These are phyloP conservation scores for Pholiota conissans DNA, from an alignment of 768 basidiomycete species.

Conservation along the genomic window DNA sequence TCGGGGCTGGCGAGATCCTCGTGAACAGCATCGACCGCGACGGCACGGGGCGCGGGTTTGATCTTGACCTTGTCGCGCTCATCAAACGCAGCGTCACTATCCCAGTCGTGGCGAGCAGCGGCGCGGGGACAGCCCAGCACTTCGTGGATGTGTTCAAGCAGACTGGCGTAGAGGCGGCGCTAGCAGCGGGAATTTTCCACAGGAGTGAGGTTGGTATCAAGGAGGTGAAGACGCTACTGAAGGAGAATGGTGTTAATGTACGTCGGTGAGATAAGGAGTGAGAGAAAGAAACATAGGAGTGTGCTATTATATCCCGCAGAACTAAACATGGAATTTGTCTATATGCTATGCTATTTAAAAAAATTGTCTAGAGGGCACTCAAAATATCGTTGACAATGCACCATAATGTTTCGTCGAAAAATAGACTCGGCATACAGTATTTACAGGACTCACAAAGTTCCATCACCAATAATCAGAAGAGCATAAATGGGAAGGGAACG, in stretches of 20 bases:
- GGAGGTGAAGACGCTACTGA: constrained; percentile 71
- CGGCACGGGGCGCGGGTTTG: constrained; percentile 91
- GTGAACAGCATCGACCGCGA: constrained; percentile 97
- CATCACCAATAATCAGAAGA: too few species aligned
- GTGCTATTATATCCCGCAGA: neutral
- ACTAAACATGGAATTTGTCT: neutral
- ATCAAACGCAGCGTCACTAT: constrained; percentile 79
- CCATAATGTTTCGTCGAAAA: too few species aligned
- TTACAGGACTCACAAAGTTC: too few species aligned
- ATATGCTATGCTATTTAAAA: too few species aligned
- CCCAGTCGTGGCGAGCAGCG: constrained; percentile 93
- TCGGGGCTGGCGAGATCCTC: constrained; percentile 95
- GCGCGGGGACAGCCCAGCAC: constrained; percentile 81
- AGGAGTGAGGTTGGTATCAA: constrained; percentile 81
- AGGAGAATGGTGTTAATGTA: constrained; percentile 48
- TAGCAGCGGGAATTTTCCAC: constrained; percentile 98
- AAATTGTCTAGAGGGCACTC: too few species aligned
- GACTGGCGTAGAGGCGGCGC: constrained; percentile 84
- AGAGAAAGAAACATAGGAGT: neutral
- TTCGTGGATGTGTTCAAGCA: constrained; percentile 84
- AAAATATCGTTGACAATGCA: too few species aligned
- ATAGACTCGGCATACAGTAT: too few species aligned
- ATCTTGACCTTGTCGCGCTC: constrained; percentile 76
- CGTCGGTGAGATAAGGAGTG: neutral
- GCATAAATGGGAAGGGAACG: too few species aligned